A percentile compares a stretch with the other conserved stretches of the same genome.
phyloP scores from a whole-genome alignment of 306 rosid species.

The Ceratonia siliqua region DNA sequence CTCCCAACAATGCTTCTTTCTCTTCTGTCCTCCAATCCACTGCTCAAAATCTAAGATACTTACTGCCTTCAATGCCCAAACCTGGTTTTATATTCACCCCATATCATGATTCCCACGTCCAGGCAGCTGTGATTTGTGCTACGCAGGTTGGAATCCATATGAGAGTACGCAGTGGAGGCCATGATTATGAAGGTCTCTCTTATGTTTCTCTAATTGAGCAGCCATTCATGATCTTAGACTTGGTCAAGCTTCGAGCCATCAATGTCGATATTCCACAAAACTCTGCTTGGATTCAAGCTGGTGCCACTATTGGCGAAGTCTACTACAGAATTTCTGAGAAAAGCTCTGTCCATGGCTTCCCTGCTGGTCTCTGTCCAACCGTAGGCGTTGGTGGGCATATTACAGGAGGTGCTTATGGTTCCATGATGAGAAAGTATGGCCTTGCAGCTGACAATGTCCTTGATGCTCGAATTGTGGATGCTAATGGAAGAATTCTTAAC shows the following conservation, averaged over 20 bases:
- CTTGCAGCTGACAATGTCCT: conserved; percentile 49
- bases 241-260: conserved; percentile 56
- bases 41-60: too few species aligned
- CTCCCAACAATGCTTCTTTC: too few species aligned
- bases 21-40: too few species aligned
- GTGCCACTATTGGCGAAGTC: conserved; percentile 77
- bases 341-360: conserved; percentile 64
- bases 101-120: neutral
- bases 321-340: conserved; percentile 69
- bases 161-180: conserved; percentile 19
- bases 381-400: conserved; percentile 55
- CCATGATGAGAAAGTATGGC: conserved; percentile 51
- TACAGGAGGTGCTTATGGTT: conserved; percentile 49
- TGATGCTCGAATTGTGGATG: conserved; percentile 52
- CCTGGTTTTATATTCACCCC: neutral
- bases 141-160: neutral
- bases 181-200: conserved; percentile 81
- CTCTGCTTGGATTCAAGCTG: conserved; percentile 79
- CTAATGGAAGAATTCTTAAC: conserved; percentile 40
- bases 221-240: conserved; percentile 64
- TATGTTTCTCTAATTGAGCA: conserved; percentile 58
- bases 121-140: neutral
- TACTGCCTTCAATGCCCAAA: too few species aligned
- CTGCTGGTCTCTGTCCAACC: conserved; percentile 83
- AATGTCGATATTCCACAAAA: conserved; percentile 45